Base-by-base conservation (phyloP, 2,329 filamentous ascomycete genomes). In the Fusarium beomiforme region DNA sequence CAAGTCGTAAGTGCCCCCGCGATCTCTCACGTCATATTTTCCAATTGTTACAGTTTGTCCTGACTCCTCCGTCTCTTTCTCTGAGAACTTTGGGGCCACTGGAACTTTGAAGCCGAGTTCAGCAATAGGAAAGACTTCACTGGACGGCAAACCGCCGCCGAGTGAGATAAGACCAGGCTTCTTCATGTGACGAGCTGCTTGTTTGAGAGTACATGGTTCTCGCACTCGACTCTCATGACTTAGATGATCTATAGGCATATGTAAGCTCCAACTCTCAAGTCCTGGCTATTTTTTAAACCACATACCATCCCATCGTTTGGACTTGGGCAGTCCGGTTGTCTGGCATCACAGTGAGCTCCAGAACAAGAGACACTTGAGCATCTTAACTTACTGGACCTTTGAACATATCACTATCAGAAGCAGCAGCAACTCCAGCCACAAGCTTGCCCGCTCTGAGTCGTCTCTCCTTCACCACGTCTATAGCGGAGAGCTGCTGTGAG, bases 91-190 rank as follows among this genome's bases (percentile, higher is more conserved):
- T 9, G 91, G 90, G 19, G 89, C 83, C 3, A 83, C 82, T 19
- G 94, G 93, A 3, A 97, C 89, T 74, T 91, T 93, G 81, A 97
- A 82, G 70, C 86, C 87, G 53, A 98, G 81, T 71, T 92, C 87
- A 72, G 95, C 90, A 76, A 98, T 91, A n/a, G 96, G 96, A 78
- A 99, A 99, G 82, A 97, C 93, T 79, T 95, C 91, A 66, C 93
- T 89, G 17, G 93, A 95, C 7, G 96, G 96, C 23, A 99, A 62
- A 6, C 96, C 96, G 55, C 96, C 96, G 59, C 96, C 96, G 3
- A 99, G 90, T 3, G 94, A 97, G 78, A 99, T 96, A 64, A 98
- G 83, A 19, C 92, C 94, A 1, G 94, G 93, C 41, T 87, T 93
- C 78, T 92, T 92, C 57, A 98, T 88, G 79, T 91, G 92, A 60